These are phyloP conservation scores for Berkeleyomyces rouxiae DNA, from an alignment of 2,329 filamentous ascomycete genomes.

Conservation along the genomic window DNA sequence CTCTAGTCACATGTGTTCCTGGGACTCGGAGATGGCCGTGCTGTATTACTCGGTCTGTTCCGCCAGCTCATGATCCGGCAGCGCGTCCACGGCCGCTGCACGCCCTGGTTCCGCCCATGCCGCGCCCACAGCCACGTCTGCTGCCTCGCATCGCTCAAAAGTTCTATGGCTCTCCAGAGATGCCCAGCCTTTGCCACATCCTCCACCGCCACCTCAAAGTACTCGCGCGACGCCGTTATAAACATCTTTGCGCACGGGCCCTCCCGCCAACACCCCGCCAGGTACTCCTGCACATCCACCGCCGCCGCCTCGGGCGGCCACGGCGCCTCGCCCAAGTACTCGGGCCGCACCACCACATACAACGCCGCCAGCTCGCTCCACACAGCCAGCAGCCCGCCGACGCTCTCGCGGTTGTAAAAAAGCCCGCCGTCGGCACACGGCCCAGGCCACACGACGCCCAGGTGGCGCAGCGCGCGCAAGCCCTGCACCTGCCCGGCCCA, in stretches of 20 bases:
- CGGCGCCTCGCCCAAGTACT: neutral
- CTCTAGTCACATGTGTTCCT: no score
- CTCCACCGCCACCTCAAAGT: constrained; percentile 5
- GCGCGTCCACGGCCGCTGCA: constrained; percentile 7
- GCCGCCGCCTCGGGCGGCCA: neutral
- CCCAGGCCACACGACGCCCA: constrained; percentile 10
- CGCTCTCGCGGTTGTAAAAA: constrained; percentile 2
- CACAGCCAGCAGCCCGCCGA: neutral
- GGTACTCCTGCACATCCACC: neutral
- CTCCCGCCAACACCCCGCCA: constrained; percentile 3
- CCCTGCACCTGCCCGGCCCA: constrained; percentile 4
- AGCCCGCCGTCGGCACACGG: constrained; percentile 4
- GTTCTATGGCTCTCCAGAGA: constrained; percentile 9
- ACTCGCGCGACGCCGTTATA: constrained; percentile 4
- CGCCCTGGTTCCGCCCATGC: constrained; percentile 7
- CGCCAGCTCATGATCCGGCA: constrained; percentile 11
- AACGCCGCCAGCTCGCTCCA: constrained; percentile 8
- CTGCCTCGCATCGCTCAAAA: constrained; percentile 4
- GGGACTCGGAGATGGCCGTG: no score
- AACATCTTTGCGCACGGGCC: neutral
- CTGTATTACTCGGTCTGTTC: neutral
- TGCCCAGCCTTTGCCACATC: constrained; percentile 1
- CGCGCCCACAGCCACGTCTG: constrained; percentile 10
- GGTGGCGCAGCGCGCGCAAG: neutral
- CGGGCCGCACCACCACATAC: constrained; percentile 10